Evolutionary conservation across 768 basidiomycete species (phyloP).

Genomic region (Tylopilus cervinicoccineus): DNA sequence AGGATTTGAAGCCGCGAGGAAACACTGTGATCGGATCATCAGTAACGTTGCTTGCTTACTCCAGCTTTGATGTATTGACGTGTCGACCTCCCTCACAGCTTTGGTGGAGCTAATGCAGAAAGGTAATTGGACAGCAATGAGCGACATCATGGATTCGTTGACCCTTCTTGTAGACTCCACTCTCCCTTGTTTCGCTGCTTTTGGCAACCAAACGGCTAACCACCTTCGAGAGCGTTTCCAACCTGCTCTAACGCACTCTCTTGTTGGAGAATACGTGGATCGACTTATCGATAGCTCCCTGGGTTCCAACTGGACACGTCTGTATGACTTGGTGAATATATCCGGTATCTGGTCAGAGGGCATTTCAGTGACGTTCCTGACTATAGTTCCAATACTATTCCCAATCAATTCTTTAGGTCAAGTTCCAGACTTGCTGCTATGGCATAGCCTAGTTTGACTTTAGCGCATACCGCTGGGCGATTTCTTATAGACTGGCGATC

Average conservation of each 20-base stretch:
- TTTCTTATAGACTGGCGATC: not conserved
- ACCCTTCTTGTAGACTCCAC: slow-evolving; percentile 59
- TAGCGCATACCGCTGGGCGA: slow-evolving; percentile 1
- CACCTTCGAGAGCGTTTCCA: slow-evolving; percentile 93
- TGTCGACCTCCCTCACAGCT: slow-evolving; percentile 35
- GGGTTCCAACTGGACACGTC: slow-evolving; percentile 89
- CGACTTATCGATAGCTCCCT: slow-evolving; percentile 84
- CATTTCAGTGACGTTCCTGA: not conserved
- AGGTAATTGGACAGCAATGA: slow-evolving; percentile 41
- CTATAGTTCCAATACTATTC: slow-evolving; percentile 89
- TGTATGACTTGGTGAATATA: slow-evolving; percentile 85
- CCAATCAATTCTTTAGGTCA: slow-evolving; percentile 76
- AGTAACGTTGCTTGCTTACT: slow-evolving; percentile 46
- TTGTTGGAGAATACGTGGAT: slow-evolving; percentile 88
- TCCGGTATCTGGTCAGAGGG: not conserved
- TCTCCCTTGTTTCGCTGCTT: slow-evolving; percentile 85
- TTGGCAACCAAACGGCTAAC: slow-evolving; percentile 86
- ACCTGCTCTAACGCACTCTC: slow-evolving; percentile 77
- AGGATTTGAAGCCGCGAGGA: slow-evolving; percentile 90
- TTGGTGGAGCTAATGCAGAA: slow-evolving; percentile 98
- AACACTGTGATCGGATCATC: slow-evolving; percentile 95
- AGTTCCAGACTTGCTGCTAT: slow-evolving; percentile 1
- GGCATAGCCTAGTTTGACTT: not conserved
- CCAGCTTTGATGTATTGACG: slow-evolving; percentile 1
- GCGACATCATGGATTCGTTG: slow-evolving; percentile 1